Evolutionary conservation across 2,329 filamentous ascomycete genomes (phyloP).

Genomic region (Tolypocladium album): DNA sequence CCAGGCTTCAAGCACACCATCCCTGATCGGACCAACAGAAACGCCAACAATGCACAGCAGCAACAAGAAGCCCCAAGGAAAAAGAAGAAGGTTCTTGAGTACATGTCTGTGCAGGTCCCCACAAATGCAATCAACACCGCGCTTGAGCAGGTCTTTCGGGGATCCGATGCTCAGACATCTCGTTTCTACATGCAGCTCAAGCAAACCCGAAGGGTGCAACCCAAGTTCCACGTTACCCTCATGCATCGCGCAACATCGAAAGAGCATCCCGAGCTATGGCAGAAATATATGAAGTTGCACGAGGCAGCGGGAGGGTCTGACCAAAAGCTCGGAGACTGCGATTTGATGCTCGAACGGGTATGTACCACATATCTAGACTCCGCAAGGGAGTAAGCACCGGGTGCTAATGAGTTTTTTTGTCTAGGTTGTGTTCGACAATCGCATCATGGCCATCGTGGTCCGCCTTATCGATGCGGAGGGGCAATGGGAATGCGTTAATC

Average conservation of each 20-base stretch:
- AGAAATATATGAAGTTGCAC: slow-evolving; percentile 56
- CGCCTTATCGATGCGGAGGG: slow-evolving; percentile 49
- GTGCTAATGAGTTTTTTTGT: slow-evolving; percentile 9
- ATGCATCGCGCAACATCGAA: slow-evolving; percentile 64
- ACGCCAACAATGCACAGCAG: slow-evolving; percentile 16
- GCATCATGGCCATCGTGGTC: slow-evolving; percentile 86
- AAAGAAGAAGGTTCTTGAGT: slow-evolving; percentile 43
- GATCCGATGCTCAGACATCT: slow-evolving; percentile 30
- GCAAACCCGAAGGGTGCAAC: slow-evolving; percentile 63
- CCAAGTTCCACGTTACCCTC: slow-evolving; percentile 87
- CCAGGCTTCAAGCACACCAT: slow-evolving; percentile 70
- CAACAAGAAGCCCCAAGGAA: slow-evolving; percentile 14
- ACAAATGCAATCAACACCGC: slow-evolving; percentile 33
- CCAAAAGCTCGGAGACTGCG: slow-evolving; percentile 46
- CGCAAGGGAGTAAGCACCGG: neutral
- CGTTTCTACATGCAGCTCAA: slow-evolving; percentile 66
- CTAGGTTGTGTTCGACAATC: slow-evolving; percentile 68
- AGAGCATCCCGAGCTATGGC: slow-evolving; percentile 62
- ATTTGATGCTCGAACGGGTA: slow-evolving; percentile 51
- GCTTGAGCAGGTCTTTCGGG: slow-evolving; percentile 61
- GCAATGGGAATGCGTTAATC: slow-evolving; percentile 63
- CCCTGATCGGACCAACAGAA: slow-evolving; percentile 39
- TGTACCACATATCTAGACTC: slow-evolving; percentile 8
- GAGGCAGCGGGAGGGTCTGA: slow-evolving; percentile 19
- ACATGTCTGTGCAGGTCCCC: slow-evolving; percentile 41